phyloP scores from a whole-genome alignment of 257 asterid genomes.

The Solanum okadae region DNA sequence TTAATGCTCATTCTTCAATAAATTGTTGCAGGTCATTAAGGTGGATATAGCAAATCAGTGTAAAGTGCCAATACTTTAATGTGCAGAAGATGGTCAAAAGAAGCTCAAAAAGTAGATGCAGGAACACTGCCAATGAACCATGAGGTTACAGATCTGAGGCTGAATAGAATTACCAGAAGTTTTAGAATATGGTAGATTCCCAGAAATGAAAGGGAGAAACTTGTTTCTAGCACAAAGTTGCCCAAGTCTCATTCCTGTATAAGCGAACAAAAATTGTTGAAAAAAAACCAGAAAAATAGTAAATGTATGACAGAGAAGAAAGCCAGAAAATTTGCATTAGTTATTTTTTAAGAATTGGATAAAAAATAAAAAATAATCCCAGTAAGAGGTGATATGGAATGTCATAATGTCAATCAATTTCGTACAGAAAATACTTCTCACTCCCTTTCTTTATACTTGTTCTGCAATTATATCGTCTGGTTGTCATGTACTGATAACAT shows the following conservation, averaged over 20 bases:
- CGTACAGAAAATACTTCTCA: neutral
- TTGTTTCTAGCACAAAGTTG: slow-evolving; percentile 38
- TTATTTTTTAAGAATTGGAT: neutral
- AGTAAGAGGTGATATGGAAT: neutral
- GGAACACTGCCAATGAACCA: neutral
- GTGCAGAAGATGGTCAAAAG: neutral
- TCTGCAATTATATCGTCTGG: neutral
- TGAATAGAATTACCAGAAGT: slow-evolving; percentile 21
- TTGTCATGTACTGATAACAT: neutral
- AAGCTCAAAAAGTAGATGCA: neutral
- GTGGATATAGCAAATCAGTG: neutral
- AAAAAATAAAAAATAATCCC: neutral
- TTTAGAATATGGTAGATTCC: slow-evolving; percentile 30
- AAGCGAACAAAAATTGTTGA: neutral
- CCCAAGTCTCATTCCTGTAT: slow-evolving; percentile 42
- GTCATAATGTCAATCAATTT: neutral
- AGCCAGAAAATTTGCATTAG: neutral
- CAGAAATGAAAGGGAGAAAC: slow-evolving; percentile 36
- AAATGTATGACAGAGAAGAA: neutral
- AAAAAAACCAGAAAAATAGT: neutral
- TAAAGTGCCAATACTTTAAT: neutral
- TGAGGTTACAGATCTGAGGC: neutral
- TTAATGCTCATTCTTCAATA: neutral
- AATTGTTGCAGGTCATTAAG: neutral
- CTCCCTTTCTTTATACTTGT: neutral